phyloP scores from a whole-genome alignment of 2,329 filamentous ascomycete species.

The Sclerotinia minor region DNA sequence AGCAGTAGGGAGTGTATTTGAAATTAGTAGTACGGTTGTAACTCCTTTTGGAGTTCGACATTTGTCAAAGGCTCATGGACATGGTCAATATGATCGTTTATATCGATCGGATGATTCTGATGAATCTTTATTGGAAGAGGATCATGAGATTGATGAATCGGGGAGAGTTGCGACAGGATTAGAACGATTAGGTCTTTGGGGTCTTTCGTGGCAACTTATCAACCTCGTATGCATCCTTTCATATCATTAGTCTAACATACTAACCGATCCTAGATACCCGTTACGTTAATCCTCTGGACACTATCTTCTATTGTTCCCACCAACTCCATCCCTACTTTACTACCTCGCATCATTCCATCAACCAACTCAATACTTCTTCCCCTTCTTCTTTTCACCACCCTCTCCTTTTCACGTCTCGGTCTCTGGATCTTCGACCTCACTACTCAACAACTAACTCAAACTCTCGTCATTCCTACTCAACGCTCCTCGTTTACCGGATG shows the following conservation, averaged over 20 bases:
- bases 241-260: neutral
- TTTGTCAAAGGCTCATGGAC: slow-evolving; percentile 39
- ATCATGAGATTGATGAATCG: slow-evolving; percentile 26
- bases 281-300: slow-evolving; percentile 43
- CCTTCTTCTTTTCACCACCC: slow-evolving; percentile 45
- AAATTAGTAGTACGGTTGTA: slow-evolving; percentile 54
- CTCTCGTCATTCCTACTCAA: slow-evolving; percentile 39
- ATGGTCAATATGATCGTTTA: slow-evolving; percentile 34
- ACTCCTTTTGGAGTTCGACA: slow-evolving; percentile 51
- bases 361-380: slow-evolving; percentile 26
- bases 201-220: slow-evolving; percentile 45
- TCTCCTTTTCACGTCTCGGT: slow-evolving; percentile 47
- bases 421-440: slow-evolving; percentile 49
- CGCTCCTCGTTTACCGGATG: slow-evolving; percentile 48
- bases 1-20: slow-evolving; percentile 51
- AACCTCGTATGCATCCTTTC: slow-evolving; percentile 42
- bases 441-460: slow-evolving; percentile 49
- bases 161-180: slow-evolving; percentile 41
- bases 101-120: neutral
- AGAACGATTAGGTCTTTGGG: slow-evolving; percentile 47
- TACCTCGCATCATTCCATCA: slow-evolving; percentile 40
- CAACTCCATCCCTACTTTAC: slow-evolving; percentile 15
- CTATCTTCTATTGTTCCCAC: slow-evolving; percentile 34
- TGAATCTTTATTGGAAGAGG: neutral
- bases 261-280: slow-evolving; percentile 38